phyloP scores from a whole-genome alignment of 495 filamentous ascomycete species.

The Aspergillus wentii region DNA sequence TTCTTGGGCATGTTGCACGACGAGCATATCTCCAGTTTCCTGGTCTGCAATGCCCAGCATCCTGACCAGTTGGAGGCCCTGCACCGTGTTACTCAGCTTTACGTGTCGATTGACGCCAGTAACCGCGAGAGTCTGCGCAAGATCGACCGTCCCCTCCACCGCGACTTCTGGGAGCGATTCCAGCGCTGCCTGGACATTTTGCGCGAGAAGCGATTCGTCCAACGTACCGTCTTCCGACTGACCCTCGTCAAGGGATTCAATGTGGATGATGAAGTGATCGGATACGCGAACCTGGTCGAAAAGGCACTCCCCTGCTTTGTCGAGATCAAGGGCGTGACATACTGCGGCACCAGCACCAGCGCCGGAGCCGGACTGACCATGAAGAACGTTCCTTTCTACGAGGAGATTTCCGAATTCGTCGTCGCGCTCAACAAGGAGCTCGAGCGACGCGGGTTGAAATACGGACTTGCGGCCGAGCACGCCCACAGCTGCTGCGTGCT shows the following conservation, averaged over 20 bases:
- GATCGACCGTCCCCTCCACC: constrained; percentile 88
- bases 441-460: constrained; percentile 60
- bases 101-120: constrained; percentile 91
- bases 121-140: constrained; percentile 81
- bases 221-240: constrained; percentile 91
- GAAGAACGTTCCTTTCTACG: constrained; percentile 94
- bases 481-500: constrained; percentile 90
- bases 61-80: constrained; percentile 82
- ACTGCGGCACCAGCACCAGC: constrained; percentile 83
- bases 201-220: constrained; percentile 69
- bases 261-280: constrained; percentile 83
- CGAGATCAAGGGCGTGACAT: constrained; percentile 95
- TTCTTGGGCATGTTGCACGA: constrained; percentile 76
- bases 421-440: constrained; percentile 63
- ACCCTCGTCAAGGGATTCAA: constrained; percentile 97
- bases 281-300: constrained; percentile 86
- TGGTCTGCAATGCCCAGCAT: constrained; percentile 98
- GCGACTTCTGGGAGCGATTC: constrained; percentile 97
- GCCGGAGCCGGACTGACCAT: constrained; percentile 81
- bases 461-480: constrained; percentile 93
- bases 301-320: constrained; percentile 82
- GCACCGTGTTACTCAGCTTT: constrained; percentile 83
- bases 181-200: constrained; percentile 85
- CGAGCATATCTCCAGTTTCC: constrained; percentile 86
- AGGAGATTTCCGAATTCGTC: constrained; percentile 80